Evolutionary conservation across 208 protist species (phyloP).

Genomic region (Leishmania mexicana): DNA sequence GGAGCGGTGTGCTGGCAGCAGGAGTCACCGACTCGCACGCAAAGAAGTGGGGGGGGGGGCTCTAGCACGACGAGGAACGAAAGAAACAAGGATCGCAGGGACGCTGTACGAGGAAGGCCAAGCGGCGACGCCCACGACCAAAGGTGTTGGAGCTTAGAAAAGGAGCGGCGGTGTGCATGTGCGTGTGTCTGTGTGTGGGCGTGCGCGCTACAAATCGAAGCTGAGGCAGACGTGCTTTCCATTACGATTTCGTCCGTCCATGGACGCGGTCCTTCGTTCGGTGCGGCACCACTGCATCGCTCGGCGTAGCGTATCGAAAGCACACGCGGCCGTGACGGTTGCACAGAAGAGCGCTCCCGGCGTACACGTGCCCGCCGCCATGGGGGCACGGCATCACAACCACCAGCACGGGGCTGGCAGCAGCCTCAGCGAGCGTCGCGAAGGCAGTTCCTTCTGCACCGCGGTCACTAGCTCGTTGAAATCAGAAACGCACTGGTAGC

Average conservation of each 20-base stretch:
- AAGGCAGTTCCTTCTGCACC: background rate
- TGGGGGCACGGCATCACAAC: constrained; percentile 26
- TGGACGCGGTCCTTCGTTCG: constrained; percentile 11
- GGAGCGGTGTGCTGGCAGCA: background rate
- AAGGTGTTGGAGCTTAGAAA: background rate
- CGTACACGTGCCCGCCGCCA: constrained; percentile 40
- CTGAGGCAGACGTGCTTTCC: background rate
- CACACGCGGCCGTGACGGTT: constrained; percentile 18
- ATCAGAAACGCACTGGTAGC: constrained; percentile 13
- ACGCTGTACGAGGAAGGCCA: background rate
- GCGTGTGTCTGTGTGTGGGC: background rate
- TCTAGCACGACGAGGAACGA: background rate
- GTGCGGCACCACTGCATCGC: constrained; percentile 14
- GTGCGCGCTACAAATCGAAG: background rate
- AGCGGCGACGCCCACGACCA: background rate
- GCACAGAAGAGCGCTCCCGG: constrained; percentile 40
- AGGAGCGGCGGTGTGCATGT: background rate
- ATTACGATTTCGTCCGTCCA: background rate
- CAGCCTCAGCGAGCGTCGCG: constrained; percentile 35
- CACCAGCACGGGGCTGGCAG: constrained; percentile 32
- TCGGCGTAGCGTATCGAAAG: constrained; percentile 25
- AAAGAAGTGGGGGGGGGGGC: background rate
- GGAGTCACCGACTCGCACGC: background rate
- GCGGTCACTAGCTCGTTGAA: background rate
- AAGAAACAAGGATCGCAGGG: background rate